These are phyloP conservation scores for Litchi chinensis DNA, from an alignment of 345 rosid genomes.

Conservation along the genomic window DNA sequence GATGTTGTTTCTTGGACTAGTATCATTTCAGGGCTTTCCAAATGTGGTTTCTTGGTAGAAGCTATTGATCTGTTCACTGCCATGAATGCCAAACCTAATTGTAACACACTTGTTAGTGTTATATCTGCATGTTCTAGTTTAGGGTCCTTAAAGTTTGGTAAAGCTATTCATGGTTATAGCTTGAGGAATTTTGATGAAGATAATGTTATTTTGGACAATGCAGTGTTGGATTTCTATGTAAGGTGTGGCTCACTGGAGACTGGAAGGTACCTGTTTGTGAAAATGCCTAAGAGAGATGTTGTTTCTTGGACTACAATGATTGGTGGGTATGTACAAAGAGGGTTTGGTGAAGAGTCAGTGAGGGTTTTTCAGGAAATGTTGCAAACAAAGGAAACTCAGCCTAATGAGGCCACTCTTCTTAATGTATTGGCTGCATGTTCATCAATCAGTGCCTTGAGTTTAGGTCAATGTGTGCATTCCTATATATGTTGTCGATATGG, in stretches of 20 bases:
- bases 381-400: slow-evolving; percentile 22
- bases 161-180: slow-evolving; percentile 25
- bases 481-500: slow-evolving; percentile 10
- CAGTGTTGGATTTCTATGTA: slow-evolving; percentile 27
- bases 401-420: slow-evolving; percentile 32
- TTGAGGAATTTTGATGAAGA: slow-evolving; percentile 24
- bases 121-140: slow-evolving; percentile 21
- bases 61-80: slow-evolving; percentile 22
- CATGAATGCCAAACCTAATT: slow-evolving; percentile 30
- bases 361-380: slow-evolving; percentile 26
- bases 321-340: slow-evolving; percentile 29
- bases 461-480: slow-evolving; percentile 21
- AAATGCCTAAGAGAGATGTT: slow-evolving; percentile 35
- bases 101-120: slow-evolving; percentile 24
- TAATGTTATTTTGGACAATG: slow-evolving; percentile 26
- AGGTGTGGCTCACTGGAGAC: slow-evolving; percentile 21
- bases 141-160: neutral
- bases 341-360: slow-evolving; percentile 25
- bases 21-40: slow-evolving; percentile 26
- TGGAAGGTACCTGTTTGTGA: slow-evolving; percentile 26
- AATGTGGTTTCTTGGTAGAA: slow-evolving; percentile 25
- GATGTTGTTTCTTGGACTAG: slow-evolving; percentile 40
- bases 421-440: slow-evolving; percentile 29
- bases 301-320: slow-evolving; percentile 35
- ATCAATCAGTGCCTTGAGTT: slow-evolving; percentile 20